These are phyloP conservation scores for Begonia loranthoides DNA, from an alignment of 306 rosid species.

Conservation along the genomic window DNA sequence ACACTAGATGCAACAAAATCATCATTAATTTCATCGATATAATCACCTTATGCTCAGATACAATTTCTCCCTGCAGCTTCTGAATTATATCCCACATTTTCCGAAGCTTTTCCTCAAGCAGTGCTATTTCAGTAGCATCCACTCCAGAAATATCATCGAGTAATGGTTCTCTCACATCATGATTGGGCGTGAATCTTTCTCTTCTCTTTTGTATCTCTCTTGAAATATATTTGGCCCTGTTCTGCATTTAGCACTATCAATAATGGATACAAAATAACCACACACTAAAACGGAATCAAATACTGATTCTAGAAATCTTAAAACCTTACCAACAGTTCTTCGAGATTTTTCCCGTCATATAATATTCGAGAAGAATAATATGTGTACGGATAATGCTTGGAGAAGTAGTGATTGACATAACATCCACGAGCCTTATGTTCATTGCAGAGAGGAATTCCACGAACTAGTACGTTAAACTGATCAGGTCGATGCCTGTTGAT, in stretches of 20 bases:
- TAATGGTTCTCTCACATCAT: conserved; percentile 21
- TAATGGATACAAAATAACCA: conserved; percentile 17
- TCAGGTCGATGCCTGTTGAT: conserved; percentile 51
- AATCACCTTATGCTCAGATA: conserved; percentile 49
- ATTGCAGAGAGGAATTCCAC: conserved; percentile 67
- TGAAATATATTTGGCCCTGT: conserved; percentile 40
- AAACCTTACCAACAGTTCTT: conserved; percentile 43
- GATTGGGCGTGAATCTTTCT: conserved; percentile 20
- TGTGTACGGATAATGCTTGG: conserved; percentile 45
- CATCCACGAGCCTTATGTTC: conserved; percentile 54
- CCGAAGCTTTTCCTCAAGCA: conserved; percentile 57
- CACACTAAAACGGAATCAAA: conserved; percentile 7
- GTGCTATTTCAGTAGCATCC: conserved; percentile 27
- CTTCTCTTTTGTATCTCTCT: conserved; percentile 37
- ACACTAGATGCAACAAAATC: no score
- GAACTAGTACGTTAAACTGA: conserved; percentile 64
- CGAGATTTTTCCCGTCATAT: conserved; percentile 42
- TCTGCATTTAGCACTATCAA: conserved; percentile 34
- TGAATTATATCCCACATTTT: conserved; percentile 48
- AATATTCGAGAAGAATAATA: conserved; percentile 59
- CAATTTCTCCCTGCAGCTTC: conserved; percentile 54
- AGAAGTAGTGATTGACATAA: conserved; percentile 62
- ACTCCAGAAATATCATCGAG: conserved; percentile 26
- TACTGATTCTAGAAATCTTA: neutral
- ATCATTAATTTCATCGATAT: conserved; percentile 1